Evolutionary conservation across 768 basidiomycete species (phyloP).

Genomic region (Russula olivacea): DNA sequence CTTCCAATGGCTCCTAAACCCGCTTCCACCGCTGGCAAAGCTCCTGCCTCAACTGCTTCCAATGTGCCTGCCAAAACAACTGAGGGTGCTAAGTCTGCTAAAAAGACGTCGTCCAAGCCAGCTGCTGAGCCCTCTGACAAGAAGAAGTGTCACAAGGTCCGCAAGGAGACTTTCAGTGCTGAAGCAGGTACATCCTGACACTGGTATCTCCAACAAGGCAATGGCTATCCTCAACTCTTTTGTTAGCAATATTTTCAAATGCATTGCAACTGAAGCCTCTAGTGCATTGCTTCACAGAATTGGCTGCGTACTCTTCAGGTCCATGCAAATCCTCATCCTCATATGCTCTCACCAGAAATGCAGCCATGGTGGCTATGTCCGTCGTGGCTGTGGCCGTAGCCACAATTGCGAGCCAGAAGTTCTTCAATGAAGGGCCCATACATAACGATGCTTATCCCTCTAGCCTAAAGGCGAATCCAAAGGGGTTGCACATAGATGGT

Average conservation of each 20-base stretch:
- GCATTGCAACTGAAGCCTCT: conserved; percentile 87
- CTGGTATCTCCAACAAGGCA: conserved; percentile 97
- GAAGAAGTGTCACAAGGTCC: no score
- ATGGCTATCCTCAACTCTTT: conserved; percentile 97
- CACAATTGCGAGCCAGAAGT: conserved; percentile 10
- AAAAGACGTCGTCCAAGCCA: no score
- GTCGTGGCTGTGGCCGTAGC: conserved; percentile 2
- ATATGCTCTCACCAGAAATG: conserved; percentile 3
- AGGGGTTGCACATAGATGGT: conserved; percentile 26
- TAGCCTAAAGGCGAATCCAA: conserved; percentile 2
- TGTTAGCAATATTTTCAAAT: conserved; percentile 92
- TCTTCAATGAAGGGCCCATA: conserved; percentile 23
- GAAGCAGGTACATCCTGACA: no score
- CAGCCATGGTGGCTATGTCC: conserved; percentile 7
- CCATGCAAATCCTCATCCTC: background rate
- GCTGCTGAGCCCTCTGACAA: no score
- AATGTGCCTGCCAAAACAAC: no score
- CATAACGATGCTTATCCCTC: conserved; percentile 34
- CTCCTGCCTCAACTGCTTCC: no score
- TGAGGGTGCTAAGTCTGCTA: no score
- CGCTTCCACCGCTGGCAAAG: no score
- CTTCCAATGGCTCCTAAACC: no score
- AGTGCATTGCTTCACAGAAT: conserved; percentile 66
- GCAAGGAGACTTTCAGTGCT: no score
- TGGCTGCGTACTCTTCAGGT: conserved; percentile 57